Evolutionary conservation across 768 basidiomycete genomes (phyloP), one percentile per base, ranked within the genome.

Genomic region (Agaricus subrufescens): DNA sequence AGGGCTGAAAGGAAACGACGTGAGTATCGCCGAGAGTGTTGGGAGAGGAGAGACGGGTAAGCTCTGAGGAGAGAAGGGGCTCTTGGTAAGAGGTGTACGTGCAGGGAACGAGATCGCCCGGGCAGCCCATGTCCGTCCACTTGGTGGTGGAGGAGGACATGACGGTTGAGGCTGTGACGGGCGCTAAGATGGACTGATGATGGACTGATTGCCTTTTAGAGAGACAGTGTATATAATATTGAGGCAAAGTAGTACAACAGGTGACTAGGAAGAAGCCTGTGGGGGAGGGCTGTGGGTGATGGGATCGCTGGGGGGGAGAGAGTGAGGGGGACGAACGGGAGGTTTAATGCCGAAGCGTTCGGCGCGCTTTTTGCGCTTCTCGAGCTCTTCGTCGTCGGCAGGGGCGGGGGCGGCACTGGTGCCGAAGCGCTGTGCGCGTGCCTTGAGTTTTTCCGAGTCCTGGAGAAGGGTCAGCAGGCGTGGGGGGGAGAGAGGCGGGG

Each of bases 391-490:
- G 4, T 76, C 63, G 61, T 86, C 85, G 5, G 80, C 72, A n/a
- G 63, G 61, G 31, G 27, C 12, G 29, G 65, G 44, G 43, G 58
- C 34, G 23, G 61, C 27, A 51, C 51, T 44, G 50, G 63, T 55
- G 5, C 83, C 83, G 63, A 87, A 89, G 2, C 86, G 81, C 25
- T 75, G 74, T 3, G 80, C 77, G 50, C 87, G 77, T 5, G 75
- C 73, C 31, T 75, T 70, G 23, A 83, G 73, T 66, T 80, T 82
- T 44, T 75, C 77, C 3, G 71, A 43, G 54, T 78, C 75, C 85
- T 86, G 58, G 8, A 2, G 25, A 31, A 8, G 38, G 46, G 54
- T 34, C 6, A 56, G 37, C 30, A 23, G 8, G 27, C 3, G 29
- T 31, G n/a, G 39, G 14, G 14, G 6, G 11, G 40, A 12, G 25